These are phyloP conservation scores for Nematocida minor DNA, from an alignment of 371 early-diverging fungal species.

Conservation along the genomic window DNA sequence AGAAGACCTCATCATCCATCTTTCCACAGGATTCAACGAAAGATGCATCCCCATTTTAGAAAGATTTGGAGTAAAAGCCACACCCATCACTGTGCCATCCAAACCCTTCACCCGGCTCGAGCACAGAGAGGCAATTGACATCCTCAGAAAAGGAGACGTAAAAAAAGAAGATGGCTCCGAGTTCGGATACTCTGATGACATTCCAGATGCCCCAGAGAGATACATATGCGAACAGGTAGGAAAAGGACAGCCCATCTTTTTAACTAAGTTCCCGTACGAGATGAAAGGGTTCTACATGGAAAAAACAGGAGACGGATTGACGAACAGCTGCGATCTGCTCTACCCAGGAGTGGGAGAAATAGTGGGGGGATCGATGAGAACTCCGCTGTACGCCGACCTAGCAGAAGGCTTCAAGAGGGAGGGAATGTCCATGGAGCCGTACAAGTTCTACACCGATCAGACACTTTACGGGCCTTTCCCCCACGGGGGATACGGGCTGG, in stretches of 20 bases:
- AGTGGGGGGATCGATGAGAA: slow-evolving; percentile 98
- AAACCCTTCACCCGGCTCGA: slow-evolving; percentile 86
- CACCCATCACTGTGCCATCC: slow-evolving; percentile 66
- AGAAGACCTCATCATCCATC: slow-evolving; percentile 78
- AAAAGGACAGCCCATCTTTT: slow-evolving; percentile 77
- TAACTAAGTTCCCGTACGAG: slow-evolving; percentile 89
- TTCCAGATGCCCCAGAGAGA: slow-evolving; percentile 96
- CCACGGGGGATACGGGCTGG: slow-evolving; percentile 98
- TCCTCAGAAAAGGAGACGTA: slow-evolving; percentile 73
- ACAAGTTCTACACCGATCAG: slow-evolving; percentile 98
- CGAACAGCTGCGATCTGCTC: slow-evolving; percentile 92
- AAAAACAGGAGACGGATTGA: slow-evolving; percentile 73
- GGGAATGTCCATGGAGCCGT: slow-evolving; percentile 85
- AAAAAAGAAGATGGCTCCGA: slow-evolving; percentile 80
- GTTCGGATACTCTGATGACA: slow-evolving; percentile 94
- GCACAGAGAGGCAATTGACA: slow-evolving; percentile 89
- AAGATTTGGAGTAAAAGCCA: slow-evolving; percentile 68
- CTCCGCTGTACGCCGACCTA: slow-evolving; percentile 77
- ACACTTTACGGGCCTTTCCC: slow-evolving; percentile 91
- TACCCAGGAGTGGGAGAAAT: slow-evolving; percentile 99
- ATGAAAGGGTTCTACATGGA: slow-evolving; percentile 99
- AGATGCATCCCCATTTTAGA: slow-evolving; percentile 72
- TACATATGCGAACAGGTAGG: slow-evolving; percentile 88
- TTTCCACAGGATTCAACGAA: slow-evolving; percentile 74
- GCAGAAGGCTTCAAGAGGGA: slow-evolving; percentile 85